Evolutionary conservation across 2,329 filamentous ascomycete species (phyloP).

Genomic region (Alternaria arborescens): DNA sequence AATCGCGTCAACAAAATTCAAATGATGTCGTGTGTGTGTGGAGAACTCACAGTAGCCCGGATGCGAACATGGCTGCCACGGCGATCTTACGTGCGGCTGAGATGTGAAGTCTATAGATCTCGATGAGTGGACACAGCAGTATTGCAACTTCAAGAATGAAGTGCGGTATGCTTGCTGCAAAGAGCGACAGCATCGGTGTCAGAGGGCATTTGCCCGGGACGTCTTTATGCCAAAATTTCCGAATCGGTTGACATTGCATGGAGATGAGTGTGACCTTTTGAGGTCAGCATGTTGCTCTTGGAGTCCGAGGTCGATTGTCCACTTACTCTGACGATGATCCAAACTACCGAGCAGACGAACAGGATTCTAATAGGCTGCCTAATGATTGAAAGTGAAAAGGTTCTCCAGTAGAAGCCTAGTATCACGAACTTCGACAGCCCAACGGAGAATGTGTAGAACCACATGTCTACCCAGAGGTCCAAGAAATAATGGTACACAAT

Average conservation of each 20-base stretch:
- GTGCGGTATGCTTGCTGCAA: slow-evolving; percentile 27
- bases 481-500: slow-evolving; percentile 30
- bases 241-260: slow-evolving; percentile 30
- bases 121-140: slow-evolving; percentile 30
- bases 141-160: slow-evolving; percentile 35
- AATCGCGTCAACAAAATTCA: background rate
- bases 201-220: slow-evolving; percentile 26
- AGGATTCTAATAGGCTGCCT: slow-evolving; percentile 32
- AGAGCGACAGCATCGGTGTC: slow-evolving; percentile 31
- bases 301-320: background rate
- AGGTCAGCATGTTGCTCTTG: background rate
- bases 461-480: slow-evolving; percentile 36
- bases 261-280: slow-evolving; percentile 25
- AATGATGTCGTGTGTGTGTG: background rate
- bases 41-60: slow-evolving; percentile 20
- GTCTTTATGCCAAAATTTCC: slow-evolving; percentile 29
- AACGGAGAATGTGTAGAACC: slow-evolving; percentile 35
- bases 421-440: slow-evolving; percentile 36
- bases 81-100: slow-evolving; percentile 26
- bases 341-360: slow-evolving; percentile 17
- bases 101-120: slow-evolving; percentile 29
- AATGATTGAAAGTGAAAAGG: slow-evolving; percentile 28
- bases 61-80: slow-evolving; percentile 30
- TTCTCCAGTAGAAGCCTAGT: slow-evolving; percentile 35
- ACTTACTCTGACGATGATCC: slow-evolving; percentile 31